Percentiles rank a stretch among this genome's conserved stretches.
These are phyloP conservation scores for Dacryopinax spathularia DNA, from an alignment of 768 basidiomycete genomes.

Conservation along the genomic window DNA sequence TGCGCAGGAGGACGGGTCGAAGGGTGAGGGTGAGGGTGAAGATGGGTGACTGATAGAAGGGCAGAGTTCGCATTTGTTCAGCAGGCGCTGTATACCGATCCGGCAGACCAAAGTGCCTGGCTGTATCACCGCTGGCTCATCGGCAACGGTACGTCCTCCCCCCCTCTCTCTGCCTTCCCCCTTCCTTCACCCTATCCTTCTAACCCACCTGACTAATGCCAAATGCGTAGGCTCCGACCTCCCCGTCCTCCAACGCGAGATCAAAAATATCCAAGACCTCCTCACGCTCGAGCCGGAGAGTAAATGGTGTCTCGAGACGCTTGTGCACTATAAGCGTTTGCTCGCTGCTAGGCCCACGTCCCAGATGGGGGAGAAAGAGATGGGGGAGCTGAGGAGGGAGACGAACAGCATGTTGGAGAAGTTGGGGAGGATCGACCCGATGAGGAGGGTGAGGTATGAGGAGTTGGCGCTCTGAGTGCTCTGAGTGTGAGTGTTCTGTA, in stretches of 20 bases:
- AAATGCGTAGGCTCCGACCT: conserved; percentile 40
- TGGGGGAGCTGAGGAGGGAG: conserved; percentile 25
- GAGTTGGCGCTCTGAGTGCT: too few relatives aligned
- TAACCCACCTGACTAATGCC: not conserved
- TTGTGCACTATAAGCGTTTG: conserved; percentile 70
- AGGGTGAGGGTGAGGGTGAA: too few relatives aligned
- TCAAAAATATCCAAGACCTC: conserved; percentile 64
- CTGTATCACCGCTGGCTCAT: conserved; percentile 97
- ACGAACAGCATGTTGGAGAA: conserved; percentile 40
- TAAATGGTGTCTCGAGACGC: conserved; percentile 93
- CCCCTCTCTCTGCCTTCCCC: too few relatives aligned
- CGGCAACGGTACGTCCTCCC: conserved; percentile 43
- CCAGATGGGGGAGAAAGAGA: conserved; percentile 22
- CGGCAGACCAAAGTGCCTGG: conserved; percentile 93
- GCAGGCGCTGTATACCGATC: conserved; percentile 94
- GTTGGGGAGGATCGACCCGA: conserved; percentile 50
- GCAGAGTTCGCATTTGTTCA: conserved; percentile 84
- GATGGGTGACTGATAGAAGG: not conserved
- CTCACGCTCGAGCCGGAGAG: conserved; percentile 81
- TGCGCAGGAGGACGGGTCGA: not conserved
- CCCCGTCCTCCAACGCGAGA: conserved; percentile 54
- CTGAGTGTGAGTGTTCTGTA: too few relatives aligned
- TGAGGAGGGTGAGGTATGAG: conserved; percentile 51
- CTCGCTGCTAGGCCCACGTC: conserved; percentile 38
- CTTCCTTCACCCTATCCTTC: not conserved